Percentiles rank a stretch among this genome's conserved stretches.
These are phyloP conservation scores for Solanum ossicruentum DNA, from an alignment of 257 asterid species.

Conservation along the genomic window DNA sequence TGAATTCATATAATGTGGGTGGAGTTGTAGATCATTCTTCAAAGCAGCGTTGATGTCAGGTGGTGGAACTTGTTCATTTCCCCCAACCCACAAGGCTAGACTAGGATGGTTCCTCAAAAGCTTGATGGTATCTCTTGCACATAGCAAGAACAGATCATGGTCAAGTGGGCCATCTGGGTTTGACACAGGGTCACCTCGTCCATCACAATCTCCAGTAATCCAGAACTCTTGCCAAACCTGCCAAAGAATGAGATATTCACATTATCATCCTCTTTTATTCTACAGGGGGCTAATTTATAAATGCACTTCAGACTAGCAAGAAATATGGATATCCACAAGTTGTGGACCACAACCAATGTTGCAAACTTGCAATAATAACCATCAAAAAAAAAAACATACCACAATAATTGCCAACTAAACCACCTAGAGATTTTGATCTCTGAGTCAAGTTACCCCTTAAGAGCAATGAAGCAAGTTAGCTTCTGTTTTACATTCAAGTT, in stretches of 20 bases:
- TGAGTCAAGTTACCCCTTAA: background rate
- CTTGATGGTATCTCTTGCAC: constrained; percentile 92
- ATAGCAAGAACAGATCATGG: constrained; percentile 76
- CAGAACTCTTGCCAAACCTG: constrained; percentile 99
- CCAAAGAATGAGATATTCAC: constrained; percentile 3
- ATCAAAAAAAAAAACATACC: background rate
- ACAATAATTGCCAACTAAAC: background rate
- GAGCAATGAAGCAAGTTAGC: background rate
- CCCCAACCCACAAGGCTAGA: constrained; percentile 99
- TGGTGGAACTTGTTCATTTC: constrained; percentile 97
- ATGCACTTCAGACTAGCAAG: background rate
- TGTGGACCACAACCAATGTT: background rate
- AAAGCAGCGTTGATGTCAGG: constrained; percentile 64
- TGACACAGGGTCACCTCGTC: constrained; percentile 84
- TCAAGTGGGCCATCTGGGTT: constrained; percentile 91
- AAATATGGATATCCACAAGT: background rate
- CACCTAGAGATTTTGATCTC: background rate
- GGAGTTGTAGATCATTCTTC: constrained; percentile 57
- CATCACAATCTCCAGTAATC: constrained; percentile 95
- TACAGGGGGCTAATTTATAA: background rate
- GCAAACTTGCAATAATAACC: background rate
- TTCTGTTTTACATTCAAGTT: background rate
- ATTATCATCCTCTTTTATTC: background rate
- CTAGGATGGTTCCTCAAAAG: constrained; percentile 91
- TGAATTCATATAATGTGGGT: constrained; percentile 36